Conservation (phyloP, 2,329 filamentous ascomycete genomes). For the Colletotrichum sp. region DNA sequence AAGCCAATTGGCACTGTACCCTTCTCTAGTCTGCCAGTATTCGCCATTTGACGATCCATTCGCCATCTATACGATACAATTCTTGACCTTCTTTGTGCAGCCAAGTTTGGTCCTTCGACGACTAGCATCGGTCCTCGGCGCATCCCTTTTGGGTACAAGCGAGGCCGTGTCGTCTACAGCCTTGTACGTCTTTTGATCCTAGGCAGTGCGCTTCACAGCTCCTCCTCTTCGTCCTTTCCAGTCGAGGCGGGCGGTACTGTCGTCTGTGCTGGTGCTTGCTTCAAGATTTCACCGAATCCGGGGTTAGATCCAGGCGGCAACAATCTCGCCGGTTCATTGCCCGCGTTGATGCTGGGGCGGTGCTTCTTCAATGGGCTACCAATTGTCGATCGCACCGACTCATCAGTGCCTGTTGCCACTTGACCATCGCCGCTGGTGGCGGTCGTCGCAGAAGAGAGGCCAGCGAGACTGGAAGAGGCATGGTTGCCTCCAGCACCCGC, state of each 20-base stretch:
- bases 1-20: background rate
- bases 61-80: background rate
- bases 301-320: background rate
- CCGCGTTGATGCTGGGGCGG: constrained; percentile 14
- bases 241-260: background rate
- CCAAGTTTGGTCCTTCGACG: background rate
- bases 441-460: background rate
- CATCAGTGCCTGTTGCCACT: background rate
- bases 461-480: background rate
- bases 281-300: background rate
- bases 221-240: constrained; percentile 12
- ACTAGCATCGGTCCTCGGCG: background rate
- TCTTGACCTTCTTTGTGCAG: background rate
- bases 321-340: background rate
- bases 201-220: background rate
- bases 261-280: background rate
- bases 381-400: constrained; percentile 5
- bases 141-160: background rate
- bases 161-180: background rate
- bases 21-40: background rate
- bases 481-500: background rate
- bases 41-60: background rate
- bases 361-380: constrained; percentile 23
- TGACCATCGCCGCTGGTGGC: background rate
- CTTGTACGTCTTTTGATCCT: background rate